Percentiles rank a stretch among this genome's conserved stretches.
Evolutionary conservation across 2,329 filamentous ascomycete species (phyloP).

Genomic region (Penicillium sp.): DNA sequence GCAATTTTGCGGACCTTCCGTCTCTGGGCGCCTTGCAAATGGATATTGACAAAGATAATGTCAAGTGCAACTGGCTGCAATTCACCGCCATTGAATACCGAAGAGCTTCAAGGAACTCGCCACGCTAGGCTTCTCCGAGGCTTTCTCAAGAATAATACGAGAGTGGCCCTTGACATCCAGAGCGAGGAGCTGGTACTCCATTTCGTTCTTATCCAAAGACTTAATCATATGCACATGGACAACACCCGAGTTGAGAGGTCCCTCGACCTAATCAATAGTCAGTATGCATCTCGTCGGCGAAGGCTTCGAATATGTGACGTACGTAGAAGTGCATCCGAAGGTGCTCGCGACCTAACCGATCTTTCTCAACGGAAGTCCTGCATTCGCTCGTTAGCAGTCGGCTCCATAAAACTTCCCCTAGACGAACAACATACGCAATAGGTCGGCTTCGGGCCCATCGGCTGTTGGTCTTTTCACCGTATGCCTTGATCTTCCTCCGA

Average conservation of each 20-base stretch:
- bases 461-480: constrained; percentile 76
- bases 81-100: constrained; percentile 48
- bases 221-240: constrained; percentile 78
- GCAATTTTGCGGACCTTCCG: neutral
- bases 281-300: neutral
- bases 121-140: constrained; percentile 40
- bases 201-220: constrained; percentile 62
- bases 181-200: constrained; percentile 75
- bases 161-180: constrained; percentile 70
- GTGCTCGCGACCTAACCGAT: constrained; percentile 74
- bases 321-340: constrained; percentile 82
- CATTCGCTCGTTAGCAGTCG: neutral
- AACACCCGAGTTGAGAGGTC: constrained; percentile 68
- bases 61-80: neutral
- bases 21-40: neutral
- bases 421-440: constrained; percentile 46
- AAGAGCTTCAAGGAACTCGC: constrained; percentile 50
- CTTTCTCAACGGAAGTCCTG: constrained; percentile 66
- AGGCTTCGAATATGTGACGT: constrained; percentile 30
- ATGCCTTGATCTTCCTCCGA: constrained; percentile 70
- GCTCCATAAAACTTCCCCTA: neutral
- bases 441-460: constrained; percentile 71
- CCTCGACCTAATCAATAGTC: constrained; percentile 62
- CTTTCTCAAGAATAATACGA: constrained; percentile 48
- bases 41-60: neutral